These are phyloP conservation scores for Colletotrichum sidae DNA, from an alignment of 2,329 filamentous ascomycete genomes.

Conservation along the genomic window DNA sequence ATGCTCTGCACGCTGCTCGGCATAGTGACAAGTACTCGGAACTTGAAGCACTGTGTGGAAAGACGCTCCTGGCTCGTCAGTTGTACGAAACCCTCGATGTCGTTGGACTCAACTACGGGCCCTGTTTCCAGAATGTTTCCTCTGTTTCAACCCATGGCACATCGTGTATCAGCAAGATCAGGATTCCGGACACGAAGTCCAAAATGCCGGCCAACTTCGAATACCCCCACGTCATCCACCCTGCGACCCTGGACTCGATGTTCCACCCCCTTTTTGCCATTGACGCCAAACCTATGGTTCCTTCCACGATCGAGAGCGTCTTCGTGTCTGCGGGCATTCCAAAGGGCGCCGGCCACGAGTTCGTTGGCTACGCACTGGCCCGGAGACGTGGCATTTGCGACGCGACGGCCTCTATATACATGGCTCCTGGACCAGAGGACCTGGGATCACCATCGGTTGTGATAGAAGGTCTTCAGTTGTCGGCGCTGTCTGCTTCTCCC, in stretches of 20 bases:
- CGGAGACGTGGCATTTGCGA: conserved; percentile 49
- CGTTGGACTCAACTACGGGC: conserved; percentile 64
- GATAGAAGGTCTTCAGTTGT: conserved; percentile 59
- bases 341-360: conserved; percentile 46
- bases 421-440: conserved; percentile 48
- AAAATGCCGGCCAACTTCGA: conserved; percentile 66
- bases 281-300: conserved; percentile 60
- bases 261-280: conserved; percentile 65
- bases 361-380: conserved; percentile 56
- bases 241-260: conserved; percentile 66
- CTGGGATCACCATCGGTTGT: conserved; percentile 51
- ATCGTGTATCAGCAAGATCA: conserved; percentile 52
- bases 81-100: conserved; percentile 63
- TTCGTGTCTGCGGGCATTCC: conserved; percentile 57
- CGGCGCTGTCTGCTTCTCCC: conserved; percentile 47
- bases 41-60: conserved; percentile 45
- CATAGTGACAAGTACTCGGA: conserved; percentile 40
- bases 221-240: conserved; percentile 67
- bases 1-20: neutral
- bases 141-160: conserved; percentile 47
- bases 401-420: conserved; percentile 56
- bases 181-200: conserved; percentile 61
- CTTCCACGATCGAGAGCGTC: conserved; percentile 57
- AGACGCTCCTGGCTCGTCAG: conserved; percentile 54
- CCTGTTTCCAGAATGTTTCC: conserved; percentile 61